Base-by-base conservation (phyloP, 176 grass and related monocot genomes). In the Carex littledalei region DNA sequence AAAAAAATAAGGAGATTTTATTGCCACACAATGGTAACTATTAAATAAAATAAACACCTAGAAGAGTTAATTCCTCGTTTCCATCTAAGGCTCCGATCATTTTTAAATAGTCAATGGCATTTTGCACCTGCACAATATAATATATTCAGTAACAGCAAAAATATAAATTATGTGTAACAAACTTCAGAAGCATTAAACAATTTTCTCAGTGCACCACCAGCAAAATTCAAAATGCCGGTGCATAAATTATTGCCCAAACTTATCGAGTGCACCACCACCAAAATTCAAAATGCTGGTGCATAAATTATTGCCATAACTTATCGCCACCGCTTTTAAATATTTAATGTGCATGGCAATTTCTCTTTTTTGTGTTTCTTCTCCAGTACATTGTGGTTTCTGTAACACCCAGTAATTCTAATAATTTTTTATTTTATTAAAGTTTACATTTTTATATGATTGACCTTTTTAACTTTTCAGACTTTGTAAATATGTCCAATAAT, bases 21-120 rank as follows among this genome's bases (percentile, higher is more conserved):
- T 54, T n/a, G 67, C 64, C 50, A 87, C 81, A 29, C 57, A 78
- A 62, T 69, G 43, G 63, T 62, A 53, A 92, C 64, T 84, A 35
- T 39, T 50, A 87, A 79, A 22, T 70, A 61, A 21, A 67, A 49
- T 37, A 15, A 62, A 31, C 86, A 98, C 96, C 96, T 89, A 98
- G 60, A 92, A 94, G 58, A 26, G 96, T 98, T 84, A 99, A 88
- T 56, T 99, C 93, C 86, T 99, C 96, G 85, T 95, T 95, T 9
- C 89, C 90, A 91, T 99, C 96, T 67, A 99, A 88, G 52, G 96
- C 96, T 47, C 96, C 96, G 81, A 99, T 95, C 78, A 94, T 74
- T 92, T 99, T 95, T 64, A 99, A 87, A 94, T 99, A 95, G 47
- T 99, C 96, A 43, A 99, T 92, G 57, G 96, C 93, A 88, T 99